phyloP scores from a whole-genome alignment of 768 basidiomycete genomes.

The Sporobolomyces pararoseus region DNA sequence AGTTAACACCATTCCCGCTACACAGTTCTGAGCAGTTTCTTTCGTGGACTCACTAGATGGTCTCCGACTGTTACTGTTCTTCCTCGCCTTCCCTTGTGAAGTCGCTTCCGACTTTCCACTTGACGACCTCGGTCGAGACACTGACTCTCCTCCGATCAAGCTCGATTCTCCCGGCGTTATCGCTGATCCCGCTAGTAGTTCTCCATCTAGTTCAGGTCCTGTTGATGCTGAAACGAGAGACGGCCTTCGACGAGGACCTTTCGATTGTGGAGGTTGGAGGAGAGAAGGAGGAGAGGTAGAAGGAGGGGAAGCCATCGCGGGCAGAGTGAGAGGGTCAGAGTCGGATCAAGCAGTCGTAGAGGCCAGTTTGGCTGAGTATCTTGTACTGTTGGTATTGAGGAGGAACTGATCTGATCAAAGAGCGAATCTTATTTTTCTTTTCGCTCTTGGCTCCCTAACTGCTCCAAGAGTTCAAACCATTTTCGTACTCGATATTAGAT shows the following conservation, averaged over 20 bases:
- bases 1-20: no score
- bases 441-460: no score
- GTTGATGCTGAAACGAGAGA: constrained; percentile 1
- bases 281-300: neutral
- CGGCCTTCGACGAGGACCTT: neutral
- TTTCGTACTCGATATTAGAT: no score
- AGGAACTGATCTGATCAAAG: no score
- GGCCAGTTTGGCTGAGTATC: neutral
- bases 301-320: neutral
- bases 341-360: neutral
- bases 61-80: constrained; percentile 7
- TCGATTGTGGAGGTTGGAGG: neutral
- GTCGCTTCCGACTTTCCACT: neutral
- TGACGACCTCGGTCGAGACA: neutral
- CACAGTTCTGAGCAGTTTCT: neutral
- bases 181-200: neutral
- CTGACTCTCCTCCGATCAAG: neutral
- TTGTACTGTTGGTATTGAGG: no score
- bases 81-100: neutral
- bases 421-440: no score
- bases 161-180: neutral
- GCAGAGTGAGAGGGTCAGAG: neutral
- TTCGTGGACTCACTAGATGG: neutral
- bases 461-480: no score
- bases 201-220: constrained; percentile 3